Percentiles rank a stretch among this genome's conserved stretches.
phyloP scores from a whole-genome alignment of 148 eudicot genomes.

The Vaccinium vitisidaea region DNA sequence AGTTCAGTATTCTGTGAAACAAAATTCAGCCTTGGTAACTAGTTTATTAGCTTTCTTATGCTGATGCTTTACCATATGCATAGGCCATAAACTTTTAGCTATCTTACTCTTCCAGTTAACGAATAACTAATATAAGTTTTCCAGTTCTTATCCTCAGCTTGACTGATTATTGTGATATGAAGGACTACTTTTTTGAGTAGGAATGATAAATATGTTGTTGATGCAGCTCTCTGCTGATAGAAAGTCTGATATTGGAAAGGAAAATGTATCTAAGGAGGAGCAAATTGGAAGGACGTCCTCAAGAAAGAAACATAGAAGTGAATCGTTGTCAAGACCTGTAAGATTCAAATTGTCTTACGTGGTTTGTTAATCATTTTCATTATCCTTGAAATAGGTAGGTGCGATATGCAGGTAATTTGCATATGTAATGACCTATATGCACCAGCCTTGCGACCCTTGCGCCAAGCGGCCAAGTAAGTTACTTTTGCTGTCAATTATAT shows the following conservation, averaged over 20 bases:
- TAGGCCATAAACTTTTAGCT: background rate
- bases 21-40: background rate
- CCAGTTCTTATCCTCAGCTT: background rate
- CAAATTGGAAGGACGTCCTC: conserved; percentile 48
- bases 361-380: conserved; percentile 4
- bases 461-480: conserved; percentile 92
- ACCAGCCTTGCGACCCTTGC: conserved; percentile 89
- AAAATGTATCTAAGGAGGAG: conserved; percentile 42
- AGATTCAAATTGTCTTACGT: conserved; percentile 26
- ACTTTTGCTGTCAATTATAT: background rate
- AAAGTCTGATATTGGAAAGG: conserved; percentile 55
- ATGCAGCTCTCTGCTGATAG: conserved; percentile 74
- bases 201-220: conserved; percentile 5
- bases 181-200: background rate
- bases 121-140: conserved; percentile 7
- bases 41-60: background rate
- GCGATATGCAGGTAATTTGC: conserved; percentile 75
- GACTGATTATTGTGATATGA: conserved; percentile 6
- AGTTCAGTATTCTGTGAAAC: background rate
- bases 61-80: background rate
- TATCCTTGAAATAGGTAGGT: conserved; percentile 15
- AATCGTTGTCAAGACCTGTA: conserved; percentile 84
- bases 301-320: conserved; percentile 55
- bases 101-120: conserved; percentile 8
- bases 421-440: conserved; percentile 98